Evolutionary conservation across 192 early-diverging fungal genomes (phyloP).

Genomic region (Chytriomyces hyalinus): DNA sequence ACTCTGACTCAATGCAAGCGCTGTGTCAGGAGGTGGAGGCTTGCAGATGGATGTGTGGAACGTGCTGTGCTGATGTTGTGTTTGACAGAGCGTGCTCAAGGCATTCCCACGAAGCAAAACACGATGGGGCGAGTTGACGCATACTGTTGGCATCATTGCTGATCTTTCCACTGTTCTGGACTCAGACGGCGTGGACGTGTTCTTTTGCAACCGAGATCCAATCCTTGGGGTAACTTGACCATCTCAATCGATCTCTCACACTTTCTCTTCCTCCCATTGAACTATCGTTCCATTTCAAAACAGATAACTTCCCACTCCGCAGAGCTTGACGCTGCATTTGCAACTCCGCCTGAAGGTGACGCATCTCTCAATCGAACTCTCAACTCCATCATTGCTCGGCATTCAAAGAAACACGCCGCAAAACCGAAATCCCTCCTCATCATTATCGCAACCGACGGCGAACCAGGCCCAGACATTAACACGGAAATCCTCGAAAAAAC

Average conservation of each 20-base stretch:
- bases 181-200: constrained; percentile 12
- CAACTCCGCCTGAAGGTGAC: constrained; percentile 1
- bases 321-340: constrained; percentile 2
- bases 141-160: not conserved
- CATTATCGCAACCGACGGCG: constrained; percentile 14
- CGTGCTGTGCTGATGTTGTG: too few relatives aligned
- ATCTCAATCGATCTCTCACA: too few relatives aligned
- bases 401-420: not conserved
- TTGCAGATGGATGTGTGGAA: too few relatives aligned
- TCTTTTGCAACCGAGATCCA: constrained; percentile 13
- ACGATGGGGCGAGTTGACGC: constrained; percentile 12
- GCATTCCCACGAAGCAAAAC: not conserved
- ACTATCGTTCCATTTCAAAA: not conserved
- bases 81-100: not conserved
- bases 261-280: too few relatives aligned
- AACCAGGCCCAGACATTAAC: constrained; percentile 4
- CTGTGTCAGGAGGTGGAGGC: not conserved
- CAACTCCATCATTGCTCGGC: not conserved
- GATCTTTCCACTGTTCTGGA: constrained; percentile 2
- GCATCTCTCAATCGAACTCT: constrained; percentile 1
- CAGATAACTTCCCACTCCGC: not conserved
- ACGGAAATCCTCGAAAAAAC: not conserved
- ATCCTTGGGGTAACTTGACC: not conserved
- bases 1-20: constrained; percentile 2
- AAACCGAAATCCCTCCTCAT: not conserved